A percentile compares a stretch with the other conserved stretches of the same genome.
Evolutionary conservation across 2,329 filamentous ascomycete genomes (phyloP).

Genomic region (Neurospora crassa): DNA sequence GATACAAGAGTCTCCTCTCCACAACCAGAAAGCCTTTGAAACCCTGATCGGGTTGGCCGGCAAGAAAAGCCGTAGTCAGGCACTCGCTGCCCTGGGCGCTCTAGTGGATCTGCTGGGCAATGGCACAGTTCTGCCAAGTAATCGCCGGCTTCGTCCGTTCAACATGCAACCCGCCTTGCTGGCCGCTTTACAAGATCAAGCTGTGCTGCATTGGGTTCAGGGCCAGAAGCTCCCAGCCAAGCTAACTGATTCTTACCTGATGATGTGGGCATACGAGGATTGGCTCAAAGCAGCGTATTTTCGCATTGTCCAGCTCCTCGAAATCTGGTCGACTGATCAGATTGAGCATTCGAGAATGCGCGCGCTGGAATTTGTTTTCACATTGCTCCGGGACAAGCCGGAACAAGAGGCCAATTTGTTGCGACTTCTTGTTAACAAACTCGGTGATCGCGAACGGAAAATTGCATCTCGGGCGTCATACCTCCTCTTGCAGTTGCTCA

Average conservation of each 20-base stretch:
- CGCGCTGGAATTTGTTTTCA: conserved; percentile 84
- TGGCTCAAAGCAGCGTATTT: conserved; percentile 94
- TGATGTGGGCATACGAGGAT: conserved; percentile 87
- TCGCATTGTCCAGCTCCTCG: conserved; percentile 81
- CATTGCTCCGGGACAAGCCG: conserved; percentile 86
- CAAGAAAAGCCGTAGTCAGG: conserved; percentile 89
- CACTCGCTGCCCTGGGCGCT: conserved; percentile 83
- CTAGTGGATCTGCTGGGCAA: conserved; percentile 90
- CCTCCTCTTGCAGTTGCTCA: conserved; percentile 82
- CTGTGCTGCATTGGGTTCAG: conserved; percentile 50
- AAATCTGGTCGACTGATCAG: conserved; percentile 90
- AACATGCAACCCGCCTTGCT: conserved; percentile 68
- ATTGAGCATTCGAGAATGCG: conserved; percentile 85
- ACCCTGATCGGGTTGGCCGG: conserved; percentile 72
- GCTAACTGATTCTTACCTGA: conserved; percentile 66
- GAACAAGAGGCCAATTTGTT: conserved; percentile 95
- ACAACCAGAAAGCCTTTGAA: conserved; percentile 85
- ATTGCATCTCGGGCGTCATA: conserved; percentile 91
- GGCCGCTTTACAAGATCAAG: conserved; percentile 55
- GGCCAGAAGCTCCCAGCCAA: conserved; percentile 64
- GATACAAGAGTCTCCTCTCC: conserved; percentile 90
- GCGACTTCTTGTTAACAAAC: conserved; percentile 86
- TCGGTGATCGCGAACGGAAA: conserved; percentile 91
- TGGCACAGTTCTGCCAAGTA: conserved; percentile 71
- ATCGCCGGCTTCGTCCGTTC: conserved; percentile 75